Percentiles rank a stretch among this genome's conserved stretches.
Evolutionary conservation across 2,329 filamentous ascomycete species (phyloP).

Genomic region (Ophiostoma piceae): DNA sequence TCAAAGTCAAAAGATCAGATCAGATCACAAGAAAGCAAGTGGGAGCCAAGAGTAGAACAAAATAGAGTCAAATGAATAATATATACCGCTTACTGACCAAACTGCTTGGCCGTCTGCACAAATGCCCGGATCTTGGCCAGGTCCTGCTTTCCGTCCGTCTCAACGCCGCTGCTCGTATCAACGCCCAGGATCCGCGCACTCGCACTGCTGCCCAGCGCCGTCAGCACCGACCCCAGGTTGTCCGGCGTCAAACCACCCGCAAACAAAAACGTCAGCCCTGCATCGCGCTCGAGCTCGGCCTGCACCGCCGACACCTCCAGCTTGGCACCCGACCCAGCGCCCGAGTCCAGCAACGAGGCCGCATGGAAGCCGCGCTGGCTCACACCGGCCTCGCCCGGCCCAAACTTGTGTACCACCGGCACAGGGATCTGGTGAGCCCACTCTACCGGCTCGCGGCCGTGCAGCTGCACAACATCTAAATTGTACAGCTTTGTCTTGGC

Average conservation of each 20-base stretch:
- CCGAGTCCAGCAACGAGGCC: slow-evolving; percentile 80
- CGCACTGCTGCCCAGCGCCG: slow-evolving; percentile 54
- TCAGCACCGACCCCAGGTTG: slow-evolving; percentile 67
- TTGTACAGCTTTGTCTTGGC: slow-evolving; percentile 68
- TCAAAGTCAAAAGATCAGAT: too few relatives aligned
- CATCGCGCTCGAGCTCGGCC: slow-evolving; percentile 59
- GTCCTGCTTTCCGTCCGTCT: slow-evolving; percentile 75
- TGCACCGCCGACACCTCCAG: slow-evolving; percentile 68
- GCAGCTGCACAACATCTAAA: slow-evolving; percentile 86
- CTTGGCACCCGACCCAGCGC: slow-evolving; percentile 73
- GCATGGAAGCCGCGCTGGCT: slow-evolving; percentile 74
- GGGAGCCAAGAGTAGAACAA: background rate
- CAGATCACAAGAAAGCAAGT: background rate
- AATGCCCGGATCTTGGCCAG: slow-evolving; percentile 76
- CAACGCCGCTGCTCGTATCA: slow-evolving; percentile 92
- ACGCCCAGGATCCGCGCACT: slow-evolving; percentile 58
- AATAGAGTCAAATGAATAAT: background rate
- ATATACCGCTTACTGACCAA: slow-evolving; percentile 26
- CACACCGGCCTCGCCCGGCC: slow-evolving; percentile 67
- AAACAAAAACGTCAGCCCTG: slow-evolving; percentile 68
- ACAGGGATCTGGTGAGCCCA: slow-evolving; percentile 88
- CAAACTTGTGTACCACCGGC: slow-evolving; percentile 83
- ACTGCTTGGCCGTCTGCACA: slow-evolving; percentile 63
- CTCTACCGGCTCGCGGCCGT: slow-evolving; percentile 86
- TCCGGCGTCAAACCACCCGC: slow-evolving; percentile 78